phyloP scores from a whole-genome alignment of 306 rosid genomes.

The Begonia fuchsioides region DNA sequence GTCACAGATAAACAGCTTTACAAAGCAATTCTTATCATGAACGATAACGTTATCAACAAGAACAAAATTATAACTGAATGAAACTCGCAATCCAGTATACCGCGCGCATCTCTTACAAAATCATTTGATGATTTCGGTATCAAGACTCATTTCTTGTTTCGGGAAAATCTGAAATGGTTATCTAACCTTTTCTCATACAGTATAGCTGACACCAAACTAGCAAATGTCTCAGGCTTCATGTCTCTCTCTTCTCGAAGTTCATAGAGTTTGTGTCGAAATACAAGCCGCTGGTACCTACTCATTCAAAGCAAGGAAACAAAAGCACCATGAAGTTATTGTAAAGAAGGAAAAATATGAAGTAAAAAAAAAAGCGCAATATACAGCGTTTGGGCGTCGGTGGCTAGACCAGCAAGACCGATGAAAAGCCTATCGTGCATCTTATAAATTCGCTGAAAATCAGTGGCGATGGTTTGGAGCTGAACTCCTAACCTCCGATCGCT shows the following conservation, averaged over 20 bases:
- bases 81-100: too few species aligned
- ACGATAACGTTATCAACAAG: too few species aligned
- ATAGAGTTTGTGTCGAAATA: conserved; percentile 74
- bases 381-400: conserved; percentile 92
- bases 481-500: conserved; percentile 95
- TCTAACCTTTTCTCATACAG: conserved; percentile 75
- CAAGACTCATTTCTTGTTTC: background rate
- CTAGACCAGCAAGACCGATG: conserved; percentile 89
- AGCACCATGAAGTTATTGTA: background rate
- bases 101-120: too few species aligned
- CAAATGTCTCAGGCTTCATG: conserved; percentile 91
- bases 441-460: conserved; percentile 80
- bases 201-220: conserved; percentile 71
- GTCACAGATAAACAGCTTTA: too few species aligned
- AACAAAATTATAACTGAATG: too few species aligned
- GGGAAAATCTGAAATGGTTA: background rate
- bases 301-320: conserved; percentile 2
- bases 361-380: conserved; percentile 2
- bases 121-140: background rate
- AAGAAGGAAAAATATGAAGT: background rate
- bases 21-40: too few species aligned
- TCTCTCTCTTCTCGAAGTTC: conserved; percentile 87
- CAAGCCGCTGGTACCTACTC: conserved; percentile 60
- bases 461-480: conserved; percentile 91
- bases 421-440: conserved; percentile 62